phyloP scores from a whole-genome alignment of 2,329 filamentous ascomycete species.

The Venturia aucupariae region DNA sequence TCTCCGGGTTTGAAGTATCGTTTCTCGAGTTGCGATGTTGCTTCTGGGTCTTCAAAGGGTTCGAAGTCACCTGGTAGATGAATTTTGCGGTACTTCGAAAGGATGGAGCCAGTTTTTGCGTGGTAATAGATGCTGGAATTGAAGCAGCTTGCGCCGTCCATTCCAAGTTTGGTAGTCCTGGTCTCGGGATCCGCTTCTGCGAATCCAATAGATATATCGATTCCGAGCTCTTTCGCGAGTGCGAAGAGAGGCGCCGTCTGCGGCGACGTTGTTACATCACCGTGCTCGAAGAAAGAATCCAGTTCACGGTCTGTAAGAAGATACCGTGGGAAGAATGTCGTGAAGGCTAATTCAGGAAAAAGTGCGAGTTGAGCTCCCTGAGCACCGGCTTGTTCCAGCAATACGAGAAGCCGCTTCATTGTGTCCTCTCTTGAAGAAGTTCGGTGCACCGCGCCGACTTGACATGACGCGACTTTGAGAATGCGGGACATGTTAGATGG shows the following conservation, averaged over 20 bases:
- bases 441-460: conserved; percentile 40
- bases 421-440: conserved; percentile 31
- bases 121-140: conserved; percentile 42
- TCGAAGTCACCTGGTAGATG: conserved; percentile 42
- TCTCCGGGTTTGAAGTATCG: conserved; percentile 44
- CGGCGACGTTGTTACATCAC: conserved; percentile 30
- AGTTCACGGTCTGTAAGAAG: conserved; percentile 38
- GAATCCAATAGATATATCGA: conserved; percentile 46
- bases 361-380: conserved; percentile 40
- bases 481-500: conserved; percentile 27
- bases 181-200: conserved; percentile 38
- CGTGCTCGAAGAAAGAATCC: conserved; percentile 41
- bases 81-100: conserved; percentile 43
- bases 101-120: conserved; percentile 27
- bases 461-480: conserved; percentile 41
- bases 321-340: conserved; percentile 46
- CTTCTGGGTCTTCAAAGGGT: conserved; percentile 36
- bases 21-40: conserved; percentile 46
- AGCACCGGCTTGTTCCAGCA: conserved; percentile 37
- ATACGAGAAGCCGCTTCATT: conserved; percentile 37
- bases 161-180: conserved; percentile 31
- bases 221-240: conserved; percentile 33
- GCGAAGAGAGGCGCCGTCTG: conserved; percentile 40
- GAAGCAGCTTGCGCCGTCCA: conserved; percentile 26
- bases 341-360: conserved; percentile 45